These are phyloP conservation scores for Aspergillus neoniger DNA, from an alignment of 2,329 filamentous ascomycete species.

Conservation along the genomic window DNA sequence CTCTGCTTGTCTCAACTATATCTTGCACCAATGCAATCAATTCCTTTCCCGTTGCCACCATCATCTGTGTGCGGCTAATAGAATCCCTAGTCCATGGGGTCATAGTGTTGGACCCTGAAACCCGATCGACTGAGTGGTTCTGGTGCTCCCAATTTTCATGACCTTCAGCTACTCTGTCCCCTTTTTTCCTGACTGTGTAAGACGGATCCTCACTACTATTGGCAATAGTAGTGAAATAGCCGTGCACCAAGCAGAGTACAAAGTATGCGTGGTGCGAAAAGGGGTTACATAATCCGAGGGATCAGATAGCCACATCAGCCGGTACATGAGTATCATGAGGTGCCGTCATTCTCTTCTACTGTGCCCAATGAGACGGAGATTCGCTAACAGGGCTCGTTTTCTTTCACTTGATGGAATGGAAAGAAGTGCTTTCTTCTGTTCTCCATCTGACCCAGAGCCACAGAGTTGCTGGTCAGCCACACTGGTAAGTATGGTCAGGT, in stretches of 20 bases:
- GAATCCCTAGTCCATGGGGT: background rate
- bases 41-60: background rate
- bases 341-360: background rate
- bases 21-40: background rate
- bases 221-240: constrained; percentile 11
- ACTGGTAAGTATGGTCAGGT: background rate
- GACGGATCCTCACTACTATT: constrained; percentile 10
- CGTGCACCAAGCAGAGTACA: background rate
- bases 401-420: background rate
- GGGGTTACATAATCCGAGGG: background rate
- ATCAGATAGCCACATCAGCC: constrained; percentile 1
- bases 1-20: background rate
- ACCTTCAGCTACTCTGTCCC: background rate
- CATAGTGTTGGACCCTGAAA: background rate
- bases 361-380: background rate
- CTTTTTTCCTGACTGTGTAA: background rate
- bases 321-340: background rate
- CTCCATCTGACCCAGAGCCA: background rate
- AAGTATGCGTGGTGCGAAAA: background rate
- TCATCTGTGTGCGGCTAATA: no score
- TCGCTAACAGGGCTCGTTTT: no score
- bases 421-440: background rate
- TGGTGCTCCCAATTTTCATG: background rate
- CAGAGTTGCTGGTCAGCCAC: constrained; percentile 1
- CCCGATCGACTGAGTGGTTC: background rate